Evolutionary conservation across 2,329 filamentous ascomycete species (phyloP).

Genomic region (Thielaviopsis populi): DNA sequence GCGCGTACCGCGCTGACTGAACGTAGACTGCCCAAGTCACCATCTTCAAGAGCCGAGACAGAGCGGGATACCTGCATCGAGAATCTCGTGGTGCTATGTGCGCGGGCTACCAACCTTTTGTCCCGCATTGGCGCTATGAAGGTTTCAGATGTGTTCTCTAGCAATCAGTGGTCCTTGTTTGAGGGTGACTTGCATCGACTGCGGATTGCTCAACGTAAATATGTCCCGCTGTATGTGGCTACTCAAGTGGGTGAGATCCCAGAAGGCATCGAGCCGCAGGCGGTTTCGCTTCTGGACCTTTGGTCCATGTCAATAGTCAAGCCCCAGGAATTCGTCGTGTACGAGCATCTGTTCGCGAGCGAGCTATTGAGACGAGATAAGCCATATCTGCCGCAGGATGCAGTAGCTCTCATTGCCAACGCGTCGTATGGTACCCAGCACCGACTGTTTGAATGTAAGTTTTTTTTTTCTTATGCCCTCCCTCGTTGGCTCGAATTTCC

Average conservation of each 20-base stretch:
- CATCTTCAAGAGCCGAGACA: slow-evolving; percentile 11
- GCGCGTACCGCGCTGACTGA: slow-evolving; percentile 26
- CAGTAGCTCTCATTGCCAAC: slow-evolving; percentile 23
- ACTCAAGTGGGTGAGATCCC: slow-evolving; percentile 33
- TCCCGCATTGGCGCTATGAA: slow-evolving; percentile 31
- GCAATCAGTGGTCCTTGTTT: slow-evolving; percentile 35
- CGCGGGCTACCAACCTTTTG: slow-evolving; percentile 32
- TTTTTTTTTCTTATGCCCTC: background rate
- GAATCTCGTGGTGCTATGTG: slow-evolving; percentile 31
- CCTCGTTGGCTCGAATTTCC: background rate
- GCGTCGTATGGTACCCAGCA: slow-evolving; percentile 36
- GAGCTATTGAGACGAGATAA: slow-evolving; percentile 30
- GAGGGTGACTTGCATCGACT: slow-evolving; percentile 28
- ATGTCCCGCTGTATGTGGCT: slow-evolving; percentile 36
- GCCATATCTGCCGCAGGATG: slow-evolving; percentile 30
- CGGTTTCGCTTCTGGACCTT: slow-evolving; percentile 33
- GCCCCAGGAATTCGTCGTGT: slow-evolving; percentile 30
- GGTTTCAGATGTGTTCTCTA: slow-evolving; percentile 32
- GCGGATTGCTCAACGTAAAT: slow-evolving; percentile 29
- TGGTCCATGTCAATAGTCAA: slow-evolving; percentile 40
- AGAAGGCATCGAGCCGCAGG: slow-evolving; percentile 33
- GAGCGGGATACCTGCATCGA: slow-evolving; percentile 28
- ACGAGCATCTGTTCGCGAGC: slow-evolving; percentile 36
- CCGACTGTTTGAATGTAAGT: slow-evolving; percentile 34
- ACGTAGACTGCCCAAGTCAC: slow-evolving; percentile 5